Evolutionary conservation across 2,329 filamentous ascomycete species (phyloP).

Genomic region (Apiospora saccharicola): DNA sequence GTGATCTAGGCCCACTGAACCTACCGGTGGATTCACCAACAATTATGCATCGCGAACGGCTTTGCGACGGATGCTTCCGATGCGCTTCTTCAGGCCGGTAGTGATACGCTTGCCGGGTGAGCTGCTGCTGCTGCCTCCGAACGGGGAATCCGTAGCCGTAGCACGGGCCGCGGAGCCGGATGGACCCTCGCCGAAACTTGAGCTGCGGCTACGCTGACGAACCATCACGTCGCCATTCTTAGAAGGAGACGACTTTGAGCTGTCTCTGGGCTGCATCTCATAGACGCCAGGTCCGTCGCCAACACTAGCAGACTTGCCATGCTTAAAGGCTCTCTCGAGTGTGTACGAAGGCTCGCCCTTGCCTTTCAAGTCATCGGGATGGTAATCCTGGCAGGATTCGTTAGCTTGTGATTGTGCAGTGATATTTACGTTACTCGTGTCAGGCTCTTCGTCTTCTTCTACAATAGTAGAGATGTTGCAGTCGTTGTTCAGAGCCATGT

Average conservation of each 20-base stretch:
- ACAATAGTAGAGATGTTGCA: background rate
- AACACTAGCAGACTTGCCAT: constrained; percentile 52
- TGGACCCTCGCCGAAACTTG: constrained; percentile 43
- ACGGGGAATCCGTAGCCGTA: constrained; percentile 32
- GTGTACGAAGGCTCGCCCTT: constrained; percentile 81
- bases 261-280: constrained; percentile 52
- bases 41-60: constrained; percentile 35
- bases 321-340: constrained; percentile 72
- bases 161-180: constrained; percentile 29
- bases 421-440: background rate
- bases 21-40: too few species aligned
- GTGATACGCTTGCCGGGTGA: constrained; percentile 54
- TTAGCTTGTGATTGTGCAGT: constrained; percentile 21
- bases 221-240: constrained; percentile 35
- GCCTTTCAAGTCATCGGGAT: constrained; percentile 80
- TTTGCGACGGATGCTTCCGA: constrained; percentile 60
- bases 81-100: constrained; percentile 60
- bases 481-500: background rate
- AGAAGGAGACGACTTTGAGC: constrained; percentile 29
- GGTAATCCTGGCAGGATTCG: constrained; percentile 62
- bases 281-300: constrained; percentile 45
- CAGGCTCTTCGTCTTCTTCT: constrained; percentile 11
- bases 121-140: constrained; percentile 43
- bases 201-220: constrained; percentile 56
- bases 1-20: too few species aligned